Evolutionary conservation across 2,329 filamentous ascomycete species (phyloP), one percentile per base, ranked within the genome.

Genomic region (Xylaria sp.): DNA sequence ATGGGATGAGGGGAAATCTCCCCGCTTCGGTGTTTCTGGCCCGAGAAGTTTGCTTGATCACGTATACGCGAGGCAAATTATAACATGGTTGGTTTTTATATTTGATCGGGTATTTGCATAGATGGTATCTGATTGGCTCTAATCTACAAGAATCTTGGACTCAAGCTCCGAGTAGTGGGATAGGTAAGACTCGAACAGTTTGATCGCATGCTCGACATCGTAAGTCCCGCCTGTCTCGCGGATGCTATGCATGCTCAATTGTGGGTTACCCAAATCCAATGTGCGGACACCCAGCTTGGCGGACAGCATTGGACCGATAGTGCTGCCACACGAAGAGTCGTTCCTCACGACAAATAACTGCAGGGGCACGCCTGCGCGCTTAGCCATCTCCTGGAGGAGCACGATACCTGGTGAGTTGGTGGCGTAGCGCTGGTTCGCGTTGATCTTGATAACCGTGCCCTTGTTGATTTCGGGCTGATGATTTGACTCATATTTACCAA

Each of bases 311-410:
- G 96, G 96, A 0, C 96, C 96, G 76, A 99, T 99, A 41, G 96
- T 99, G 83, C 93, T 95, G 64, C 96, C 96, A 80, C 96, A 99
- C 60, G 92, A 89, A 4, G 92, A 96, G 79, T 99, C 96, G 80
- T 99, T 99, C 77, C 94, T 89, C 55, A 98, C 95, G 46, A 99
- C 96, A 76, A 98, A 98, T 45, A 98, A 84, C 83, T 99, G 96
- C 62, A 99, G 86, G 15, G 96, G 96, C 23, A 98, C 94, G 28
- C 89, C 90, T 20, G 86, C 88, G 39, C 85, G 82, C 55, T 87
- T 88, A 55, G 96, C 96, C 48, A 91, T 90, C 83, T 98, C 94
- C 80, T 97, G 93, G 12, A 99, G 80, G 39, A 99, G 85, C 8
- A 97, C 95, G 73, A 98, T 97, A 41, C 96, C 96, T 1, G 96